Percentiles rank a stretch among this genome's conserved stretches.
phyloP scores from a whole-genome alignment of 768 basidiomycete genomes.

The Xerocomellus dryophilus region DNA sequence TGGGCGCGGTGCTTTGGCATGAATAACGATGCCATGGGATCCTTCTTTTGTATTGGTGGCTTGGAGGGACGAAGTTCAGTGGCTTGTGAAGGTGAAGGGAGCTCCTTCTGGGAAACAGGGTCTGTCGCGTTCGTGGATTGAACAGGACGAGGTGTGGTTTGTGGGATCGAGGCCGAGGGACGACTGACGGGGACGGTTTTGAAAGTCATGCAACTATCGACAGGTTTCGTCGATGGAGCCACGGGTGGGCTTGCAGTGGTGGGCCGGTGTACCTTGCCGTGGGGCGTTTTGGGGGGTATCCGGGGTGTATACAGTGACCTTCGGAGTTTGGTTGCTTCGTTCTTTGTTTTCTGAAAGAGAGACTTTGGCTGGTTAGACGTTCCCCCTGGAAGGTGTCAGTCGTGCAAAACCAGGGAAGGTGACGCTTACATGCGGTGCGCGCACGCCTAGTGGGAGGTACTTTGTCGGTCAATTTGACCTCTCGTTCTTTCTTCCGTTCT shows the following conservation, averaged over 20 bases:
- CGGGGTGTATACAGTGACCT: conserved; percentile 55
- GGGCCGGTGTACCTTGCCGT: conserved; percentile 41
- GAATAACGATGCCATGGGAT: conserved; percentile 60
- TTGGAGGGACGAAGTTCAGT: conserved; percentile 36
- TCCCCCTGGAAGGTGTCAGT: conserved; percentile 36
- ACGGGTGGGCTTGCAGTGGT: conserved; percentile 35
- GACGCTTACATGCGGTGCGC: conserved; percentile 52
- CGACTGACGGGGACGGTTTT: conserved; percentile 46
- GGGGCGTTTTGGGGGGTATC: conserved; percentile 51
- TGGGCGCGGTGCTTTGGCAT: conserved; percentile 73
- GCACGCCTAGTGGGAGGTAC: conserved; percentile 64
- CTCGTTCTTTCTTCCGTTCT: conserved; percentile 71
- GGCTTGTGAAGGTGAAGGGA: conserved; percentile 33
- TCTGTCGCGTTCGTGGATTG: conserved; percentile 22
- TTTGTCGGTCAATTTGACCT: conserved; percentile 71
- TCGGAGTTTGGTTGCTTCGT: conserved; percentile 66
- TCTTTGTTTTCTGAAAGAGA: conserved; percentile 73
- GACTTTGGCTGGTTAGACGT: conserved; percentile 52
- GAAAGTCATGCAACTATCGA: conserved; percentile 47
- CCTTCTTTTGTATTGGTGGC: conserved; percentile 49
- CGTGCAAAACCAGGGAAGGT: background rate
- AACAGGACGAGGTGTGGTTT: conserved; percentile 28
- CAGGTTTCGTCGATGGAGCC: conserved; percentile 28
- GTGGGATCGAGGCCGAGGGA: conserved; percentile 19
- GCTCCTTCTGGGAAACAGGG: conserved; percentile 12